Evolutionary conservation across 2,329 filamentous ascomycete species (phyloP), one percentile per base, ranked within the genome.

Genomic region (Neofusicoccum laricinum): DNA sequence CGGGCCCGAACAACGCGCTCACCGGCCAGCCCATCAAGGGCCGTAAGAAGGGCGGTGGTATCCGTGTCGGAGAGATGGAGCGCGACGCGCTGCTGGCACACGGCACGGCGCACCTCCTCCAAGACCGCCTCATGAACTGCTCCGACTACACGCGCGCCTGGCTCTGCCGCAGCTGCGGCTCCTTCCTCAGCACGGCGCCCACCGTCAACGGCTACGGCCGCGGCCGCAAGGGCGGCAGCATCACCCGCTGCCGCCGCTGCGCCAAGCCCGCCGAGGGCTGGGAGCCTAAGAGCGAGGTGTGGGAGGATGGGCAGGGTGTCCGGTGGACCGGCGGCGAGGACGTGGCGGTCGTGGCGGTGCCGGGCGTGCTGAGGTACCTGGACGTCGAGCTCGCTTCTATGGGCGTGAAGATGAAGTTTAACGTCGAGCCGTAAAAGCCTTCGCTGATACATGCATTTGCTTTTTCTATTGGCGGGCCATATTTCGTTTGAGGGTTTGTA

Each of bases 1-100:
- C 95, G 0, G 95, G 95, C 63, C 93, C 93, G 0, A 90, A 97
- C 48, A 95, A 95, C 63, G 87, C 90, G 25, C 87, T 95, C 15
- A 98, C 94, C 0, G 93, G 94, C 36, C 95, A 99, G 76, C 95
- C 95, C 45, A 95, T 99, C 83, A 97, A 98, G 82, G 95, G 95
- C 68, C 86, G 95, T 76, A 95, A 96, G 76, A 92, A 94, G 79
- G 95, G 94, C 74, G 95, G 95, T 81, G 95, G 95, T 88, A 97
- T 99, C 75, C 93, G 95, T 84, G 94, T 99, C 34, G 95, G 95
- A 79, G 95, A 99, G 79, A 99, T 99, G 95, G 95, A 99, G 81
- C 90, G 95, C 69, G 95, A 99, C 77, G 92, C 94, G 3, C 84
- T 99, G 21, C 86, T 99, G 64, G 95, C 95, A 4, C 95, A 99